Conservation (phyloP, 2,329 filamentous ascomycete genomes). For the Xylariaceae sp. region DNA sequence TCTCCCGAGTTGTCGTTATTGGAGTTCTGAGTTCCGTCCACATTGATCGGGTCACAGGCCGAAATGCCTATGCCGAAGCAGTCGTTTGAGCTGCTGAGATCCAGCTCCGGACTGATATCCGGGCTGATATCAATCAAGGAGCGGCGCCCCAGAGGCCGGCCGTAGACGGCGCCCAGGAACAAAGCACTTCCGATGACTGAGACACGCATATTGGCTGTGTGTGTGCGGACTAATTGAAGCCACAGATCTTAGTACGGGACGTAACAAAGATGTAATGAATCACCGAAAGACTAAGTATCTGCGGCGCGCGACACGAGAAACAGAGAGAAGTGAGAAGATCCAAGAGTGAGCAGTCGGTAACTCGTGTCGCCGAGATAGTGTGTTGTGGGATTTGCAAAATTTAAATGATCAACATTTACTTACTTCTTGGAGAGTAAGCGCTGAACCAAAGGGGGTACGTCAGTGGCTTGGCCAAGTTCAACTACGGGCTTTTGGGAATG, state of each 20-base stretch:
- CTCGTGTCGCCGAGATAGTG: too few relatives aligned
- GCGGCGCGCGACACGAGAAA: too few relatives aligned
- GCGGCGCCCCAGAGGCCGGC: not conserved
- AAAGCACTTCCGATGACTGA: too few relatives aligned
- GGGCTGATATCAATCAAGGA: constrained; percentile 17
- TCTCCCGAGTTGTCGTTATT: constrained; percentile 1
- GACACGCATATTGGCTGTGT: too few relatives aligned
- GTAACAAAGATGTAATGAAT: too few relatives aligned
- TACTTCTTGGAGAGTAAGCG: not conserved
- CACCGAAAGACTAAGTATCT: too few relatives aligned
- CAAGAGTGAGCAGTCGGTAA: not conserved
- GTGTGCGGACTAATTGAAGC: too few relatives aligned
- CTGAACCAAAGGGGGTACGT: not conserved
- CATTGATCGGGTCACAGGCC: constrained; percentile 27
- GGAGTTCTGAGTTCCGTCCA: constrained; percentile 17
- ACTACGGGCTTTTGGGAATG: not conserved
- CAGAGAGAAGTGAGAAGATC: too few relatives aligned
- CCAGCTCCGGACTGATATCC: constrained; percentile 8
- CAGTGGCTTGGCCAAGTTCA: not conserved
- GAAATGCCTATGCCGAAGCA: constrained; percentile 22
- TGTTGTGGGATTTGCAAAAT: too few relatives aligned
- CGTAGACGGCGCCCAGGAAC: not conserved
- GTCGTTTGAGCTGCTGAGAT: constrained; percentile 12
- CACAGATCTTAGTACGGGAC: too few relatives aligned
- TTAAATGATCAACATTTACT: not conserved